phyloP scores from a whole-genome alignment of 2,329 filamentous ascomycete genomes.

The Mariannaea elegans region DNA sequence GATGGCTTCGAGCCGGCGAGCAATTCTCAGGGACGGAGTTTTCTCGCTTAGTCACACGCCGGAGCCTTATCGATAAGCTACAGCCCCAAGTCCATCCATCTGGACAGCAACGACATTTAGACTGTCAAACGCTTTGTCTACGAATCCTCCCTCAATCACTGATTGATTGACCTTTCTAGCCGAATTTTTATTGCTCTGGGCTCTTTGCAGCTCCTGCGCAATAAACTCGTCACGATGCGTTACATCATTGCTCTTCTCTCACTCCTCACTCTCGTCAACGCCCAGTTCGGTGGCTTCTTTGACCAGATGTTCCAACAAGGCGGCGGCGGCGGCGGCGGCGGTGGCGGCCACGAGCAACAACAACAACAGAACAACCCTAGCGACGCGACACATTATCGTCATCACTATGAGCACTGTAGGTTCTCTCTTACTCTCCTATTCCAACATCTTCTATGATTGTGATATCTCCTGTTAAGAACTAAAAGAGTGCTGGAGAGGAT shows the following conservation, averaged over 20 bases:
- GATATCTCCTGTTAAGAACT: too few relatives aligned
- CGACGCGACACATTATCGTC: constrained; percentile 82
- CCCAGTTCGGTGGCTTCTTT: constrained; percentile 92
- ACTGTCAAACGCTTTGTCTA: constrained; percentile 7
- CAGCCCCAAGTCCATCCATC: constrained; percentile 11
- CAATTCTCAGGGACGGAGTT: constrained; percentile 37
- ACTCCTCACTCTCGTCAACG: constrained; percentile 68
- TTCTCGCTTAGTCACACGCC: constrained; percentile 41
- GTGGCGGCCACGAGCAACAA: constrained; percentile 55
- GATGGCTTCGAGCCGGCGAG: constrained; percentile 15
- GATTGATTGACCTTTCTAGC: background rate
- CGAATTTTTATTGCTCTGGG: background rate
- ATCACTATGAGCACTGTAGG: constrained; percentile 73
- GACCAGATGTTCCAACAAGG: constrained; percentile 87
- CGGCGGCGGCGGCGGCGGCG: constrained; percentile 56
- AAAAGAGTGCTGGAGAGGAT: background rate
- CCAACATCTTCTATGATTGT: too few relatives aligned
- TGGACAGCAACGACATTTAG: constrained; percentile 35
- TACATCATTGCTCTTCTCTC: constrained; percentile 60
- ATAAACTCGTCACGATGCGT: constrained; percentile 40
- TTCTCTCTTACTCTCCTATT: background rate
- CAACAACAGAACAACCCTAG: constrained; percentile 83
- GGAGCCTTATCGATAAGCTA: constrained; percentile 40
- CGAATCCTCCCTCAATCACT: background rate
- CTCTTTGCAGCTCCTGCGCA: constrained; percentile 9